Evolutionary conservation across 371 early-diverging fungal genomes (phyloP).

Genomic region (Mucor sp.): DNA sequence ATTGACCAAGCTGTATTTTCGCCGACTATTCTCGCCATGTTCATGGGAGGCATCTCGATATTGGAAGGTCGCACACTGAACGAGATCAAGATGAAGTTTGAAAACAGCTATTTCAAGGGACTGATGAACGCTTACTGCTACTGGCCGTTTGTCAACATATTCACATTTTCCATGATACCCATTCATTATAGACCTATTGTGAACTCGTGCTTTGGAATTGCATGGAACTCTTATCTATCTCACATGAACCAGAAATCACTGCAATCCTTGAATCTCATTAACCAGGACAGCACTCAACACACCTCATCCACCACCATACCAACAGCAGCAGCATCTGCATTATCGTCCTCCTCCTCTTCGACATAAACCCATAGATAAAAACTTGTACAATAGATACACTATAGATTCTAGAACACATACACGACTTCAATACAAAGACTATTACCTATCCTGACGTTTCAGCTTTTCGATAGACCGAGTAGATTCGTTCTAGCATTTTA

Average conservation of each 20-base stretch:
- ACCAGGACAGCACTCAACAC: background rate
- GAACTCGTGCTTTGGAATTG: conserved; percentile 63
- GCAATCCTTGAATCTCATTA: background rate
- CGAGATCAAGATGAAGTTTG: conserved; percentile 59
- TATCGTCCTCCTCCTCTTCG: background rate
- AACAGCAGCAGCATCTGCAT: background rate
- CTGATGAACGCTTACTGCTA: conserved; percentile 68
- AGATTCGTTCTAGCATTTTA: too few species aligned
- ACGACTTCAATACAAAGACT: background rate
- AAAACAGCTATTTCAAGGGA: conserved; percentile 40
- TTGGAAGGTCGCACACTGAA: conserved; percentile 57
- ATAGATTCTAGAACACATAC: background rate
- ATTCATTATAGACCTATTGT: conserved; percentile 69
- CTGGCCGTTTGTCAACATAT: conserved; percentile 77
- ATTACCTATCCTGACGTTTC: background rate
- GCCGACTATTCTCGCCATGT: conserved; percentile 64
- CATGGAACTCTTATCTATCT: conserved; percentile 77
- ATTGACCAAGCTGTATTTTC: conserved; percentile 70
- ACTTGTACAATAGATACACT: background rate
- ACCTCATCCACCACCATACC: background rate
- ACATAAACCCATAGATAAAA: background rate
- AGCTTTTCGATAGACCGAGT: too few species aligned
- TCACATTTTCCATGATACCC: conserved; percentile 76
- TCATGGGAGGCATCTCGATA: conserved; percentile 61
- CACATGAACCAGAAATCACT: conserved; percentile 50